Conservation (phyloP, 148 eudicot species). For the Persicaria maculosa region DNA sequence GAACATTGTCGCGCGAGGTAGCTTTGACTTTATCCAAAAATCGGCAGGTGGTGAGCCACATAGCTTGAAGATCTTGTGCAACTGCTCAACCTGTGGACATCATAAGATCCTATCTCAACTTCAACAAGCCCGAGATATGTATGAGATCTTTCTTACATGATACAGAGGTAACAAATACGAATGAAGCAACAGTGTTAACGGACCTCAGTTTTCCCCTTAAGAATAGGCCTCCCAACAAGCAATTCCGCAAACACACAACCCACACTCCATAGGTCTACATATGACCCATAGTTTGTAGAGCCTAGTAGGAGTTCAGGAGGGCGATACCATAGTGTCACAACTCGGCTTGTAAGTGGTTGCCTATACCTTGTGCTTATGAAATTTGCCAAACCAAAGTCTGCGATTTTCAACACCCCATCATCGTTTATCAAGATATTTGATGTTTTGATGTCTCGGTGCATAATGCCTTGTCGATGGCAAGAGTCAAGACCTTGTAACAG, state of each 20-base stretch:
- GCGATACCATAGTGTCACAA: slow-evolving; percentile 94
- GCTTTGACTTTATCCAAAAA: slow-evolving; percentile 55
- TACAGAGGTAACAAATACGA: background rate
- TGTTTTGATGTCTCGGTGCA: slow-evolving; percentile 84
- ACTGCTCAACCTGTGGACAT: slow-evolving; percentile 68
- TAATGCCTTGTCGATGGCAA: slow-evolving; percentile 71
- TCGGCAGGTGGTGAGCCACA: slow-evolving; percentile 91
- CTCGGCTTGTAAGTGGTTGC: slow-evolving; percentile 82
- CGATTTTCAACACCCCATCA: slow-evolving; percentile 74
- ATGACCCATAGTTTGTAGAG: slow-evolving; percentile 63
- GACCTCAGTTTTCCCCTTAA: slow-evolving; percentile 94
- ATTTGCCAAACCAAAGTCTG: slow-evolving; percentile 88
- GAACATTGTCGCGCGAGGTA: slow-evolving; percentile 75
- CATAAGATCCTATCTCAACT: background rate
- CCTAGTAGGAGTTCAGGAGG: slow-evolving; percentile 94
- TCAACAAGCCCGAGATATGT: background rate
- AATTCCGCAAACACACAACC: slow-evolving; percentile 93
- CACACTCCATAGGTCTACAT: slow-evolving; percentile 87
- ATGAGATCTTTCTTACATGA: background rate
- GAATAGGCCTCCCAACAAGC: slow-evolving; percentile 63
- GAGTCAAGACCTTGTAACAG: slow-evolving; percentile 64
- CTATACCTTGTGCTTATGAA: slow-evolving; percentile 36
- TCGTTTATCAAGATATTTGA: slow-evolving; percentile 75
- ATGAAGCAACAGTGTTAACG: background rate
- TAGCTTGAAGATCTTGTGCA: slow-evolving; percentile 85